Evolutionary conservation across 73 alveolate genomes (phyloP).

Genomic region (Stentor coeruleus): DNA sequence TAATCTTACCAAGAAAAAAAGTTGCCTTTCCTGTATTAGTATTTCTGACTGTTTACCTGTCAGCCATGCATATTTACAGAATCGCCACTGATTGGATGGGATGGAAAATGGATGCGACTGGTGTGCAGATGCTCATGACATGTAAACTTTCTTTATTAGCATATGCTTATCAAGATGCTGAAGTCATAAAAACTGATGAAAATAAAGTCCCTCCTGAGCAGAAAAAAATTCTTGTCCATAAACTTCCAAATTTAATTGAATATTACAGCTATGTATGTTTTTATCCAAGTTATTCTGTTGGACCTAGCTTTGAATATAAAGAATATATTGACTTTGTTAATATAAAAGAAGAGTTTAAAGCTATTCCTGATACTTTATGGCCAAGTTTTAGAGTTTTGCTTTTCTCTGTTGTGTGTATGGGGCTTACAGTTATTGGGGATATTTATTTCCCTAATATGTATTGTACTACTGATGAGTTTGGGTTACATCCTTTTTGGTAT

Average conservation of each 20-base stretch:
- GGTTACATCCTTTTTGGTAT: slow-evolving; percentile 30
- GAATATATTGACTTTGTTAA: slow-evolving; percentile 73
- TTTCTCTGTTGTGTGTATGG: slow-evolving; percentile 49
- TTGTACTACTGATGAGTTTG: slow-evolving; percentile 64
- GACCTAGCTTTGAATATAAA: slow-evolving; percentile 88
- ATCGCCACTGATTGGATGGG: slow-evolving; percentile 68
- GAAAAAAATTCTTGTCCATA: slow-evolving; percentile 35
- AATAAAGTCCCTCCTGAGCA: slow-evolving; percentile 42
- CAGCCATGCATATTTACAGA: slow-evolving; percentile 62
- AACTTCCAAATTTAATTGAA: slow-evolving; percentile 70
- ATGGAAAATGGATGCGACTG: slow-evolving; percentile 78
- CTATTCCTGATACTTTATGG: slow-evolving; percentile 53
- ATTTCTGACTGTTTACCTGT: slow-evolving; percentile 54
- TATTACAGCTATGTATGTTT: slow-evolving; percentile 65
- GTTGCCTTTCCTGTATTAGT: slow-evolving; percentile 52
- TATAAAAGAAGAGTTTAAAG: slow-evolving; percentile 51
- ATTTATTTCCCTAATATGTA: slow-evolving; percentile 47
- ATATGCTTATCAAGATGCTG: slow-evolving; percentile 72
- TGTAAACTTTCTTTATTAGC: slow-evolving; percentile 71
- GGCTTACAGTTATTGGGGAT: slow-evolving; percentile 38
- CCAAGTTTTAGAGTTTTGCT: slow-evolving; percentile 46
- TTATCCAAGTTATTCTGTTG: slow-evolving; percentile 76
- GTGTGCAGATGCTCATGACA: slow-evolving; percentile 72
- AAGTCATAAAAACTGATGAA: slow-evolving; percentile 27
- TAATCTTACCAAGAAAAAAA: slow-evolving; percentile 45